Conservation (phyloP, 1,284 basidiomycete species). For the Butyriboletus regius region DNA sequence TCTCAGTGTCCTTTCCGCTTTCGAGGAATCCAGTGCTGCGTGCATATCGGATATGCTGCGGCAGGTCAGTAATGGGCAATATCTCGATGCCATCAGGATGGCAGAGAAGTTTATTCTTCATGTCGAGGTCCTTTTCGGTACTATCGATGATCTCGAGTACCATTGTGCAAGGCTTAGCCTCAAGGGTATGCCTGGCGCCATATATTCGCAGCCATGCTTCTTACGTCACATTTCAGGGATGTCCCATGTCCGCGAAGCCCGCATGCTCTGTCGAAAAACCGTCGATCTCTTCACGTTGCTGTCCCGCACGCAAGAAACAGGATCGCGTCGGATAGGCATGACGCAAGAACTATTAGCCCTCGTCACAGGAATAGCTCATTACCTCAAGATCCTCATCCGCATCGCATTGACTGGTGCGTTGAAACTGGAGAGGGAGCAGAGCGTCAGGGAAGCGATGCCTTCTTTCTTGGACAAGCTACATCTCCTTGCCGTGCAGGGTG, state of each 20-base stretch:
- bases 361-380: constrained; percentile 95
- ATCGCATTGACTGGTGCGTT: constrained; percentile 94
- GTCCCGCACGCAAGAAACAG: constrained; percentile 92
- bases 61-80: constrained; percentile 92
- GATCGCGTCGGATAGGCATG: constrained; percentile 85
- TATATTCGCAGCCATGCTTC: constrained; percentile 5
- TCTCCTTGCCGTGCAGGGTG: constrained; percentile 80
- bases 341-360: constrained; percentile 96
- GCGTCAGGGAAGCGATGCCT: constrained; percentile 74
- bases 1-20: constrained; percentile 82
- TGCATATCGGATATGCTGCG: constrained; percentile 98
- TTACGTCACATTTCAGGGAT: constrained; percentile 57
- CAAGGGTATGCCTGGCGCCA: constrained; percentile 58
- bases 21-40: constrained; percentile 97
- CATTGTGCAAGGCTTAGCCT: constrained; percentile 76
- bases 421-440: constrained; percentile 87
- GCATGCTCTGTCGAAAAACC: constrained; percentile 97
- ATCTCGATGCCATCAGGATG: constrained; percentile 94
- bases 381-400: constrained; percentile 97
- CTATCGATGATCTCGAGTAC: constrained; percentile 92
- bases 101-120: constrained; percentile 98
- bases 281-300: constrained; percentile 97
- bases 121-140: constrained; percentile 94
- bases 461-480: constrained; percentile 90
- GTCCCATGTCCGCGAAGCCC: constrained; percentile 95